Evolutionary conservation across 164 flowering plant species (phyloP).

Genomic region (Hamamelis virginiana): DNA sequence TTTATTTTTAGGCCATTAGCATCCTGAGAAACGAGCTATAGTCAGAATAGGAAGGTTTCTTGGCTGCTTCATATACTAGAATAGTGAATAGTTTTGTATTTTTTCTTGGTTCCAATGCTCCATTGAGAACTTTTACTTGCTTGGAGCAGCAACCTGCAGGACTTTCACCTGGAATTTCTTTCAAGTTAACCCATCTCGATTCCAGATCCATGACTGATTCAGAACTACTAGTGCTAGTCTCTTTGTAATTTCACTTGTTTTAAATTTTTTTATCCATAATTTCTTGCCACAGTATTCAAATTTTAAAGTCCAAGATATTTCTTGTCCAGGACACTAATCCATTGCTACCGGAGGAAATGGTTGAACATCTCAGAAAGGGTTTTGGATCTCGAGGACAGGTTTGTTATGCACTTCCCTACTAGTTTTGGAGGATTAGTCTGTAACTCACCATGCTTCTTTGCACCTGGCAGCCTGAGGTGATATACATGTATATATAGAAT

Average conservation of each 20-base stretch:
- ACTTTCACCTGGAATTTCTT: no score
- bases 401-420: slow-evolving; percentile 10
- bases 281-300: not conserved
- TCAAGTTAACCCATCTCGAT: no score
- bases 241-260: not conserved
- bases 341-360: slow-evolving; percentile 74
- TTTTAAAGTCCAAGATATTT: slow-evolving; percentile 10
- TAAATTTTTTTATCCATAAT: no score
- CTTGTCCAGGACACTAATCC: slow-evolving; percentile 54
- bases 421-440: not conserved
- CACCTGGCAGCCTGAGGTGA: not conserved
- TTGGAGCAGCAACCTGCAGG: no score
- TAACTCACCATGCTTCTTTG: not conserved
- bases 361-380: slow-evolving; percentile 73
- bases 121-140: no score
- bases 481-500: no score
- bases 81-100: not conserved
- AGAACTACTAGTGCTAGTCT: not conserved
- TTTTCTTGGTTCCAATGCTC: no score
- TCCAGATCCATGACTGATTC: not conserved
- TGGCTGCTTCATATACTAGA: not conserved
- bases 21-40: not conserved
- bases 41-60: not conserved
- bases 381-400: slow-evolving; percentile 90
- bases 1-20: not conserved